Evolutionary conservation across 192 early-diverging fungal genomes (phyloP).

Genomic region (Martensiomyces pterosporus): DNA sequence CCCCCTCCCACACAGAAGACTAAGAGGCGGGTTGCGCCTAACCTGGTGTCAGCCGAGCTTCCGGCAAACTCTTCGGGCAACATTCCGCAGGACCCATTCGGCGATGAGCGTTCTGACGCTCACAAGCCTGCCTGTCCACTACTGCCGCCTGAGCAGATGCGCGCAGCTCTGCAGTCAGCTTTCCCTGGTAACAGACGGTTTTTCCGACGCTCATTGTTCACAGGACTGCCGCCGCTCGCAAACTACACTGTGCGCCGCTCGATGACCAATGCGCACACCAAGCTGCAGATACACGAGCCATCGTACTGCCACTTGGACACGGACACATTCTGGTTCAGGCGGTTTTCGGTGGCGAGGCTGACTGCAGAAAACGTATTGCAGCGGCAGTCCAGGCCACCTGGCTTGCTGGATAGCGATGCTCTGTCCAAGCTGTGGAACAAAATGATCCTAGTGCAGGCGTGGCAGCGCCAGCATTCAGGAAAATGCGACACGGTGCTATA

Average conservation of each 20-base stretch:
- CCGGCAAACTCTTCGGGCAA: no score
- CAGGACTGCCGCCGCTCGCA: no score
- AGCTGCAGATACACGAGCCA: not conserved
- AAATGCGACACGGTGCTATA: not conserved
- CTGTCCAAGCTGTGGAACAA: slow-evolving; percentile 1
- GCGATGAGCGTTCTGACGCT: no score
- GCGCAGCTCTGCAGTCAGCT: not conserved
- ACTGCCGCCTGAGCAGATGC: not conserved
- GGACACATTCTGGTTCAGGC: not conserved
- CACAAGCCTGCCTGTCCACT: not conserved
- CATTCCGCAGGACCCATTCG: no score
- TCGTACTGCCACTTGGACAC: not conserved
- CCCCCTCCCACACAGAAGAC: no score
- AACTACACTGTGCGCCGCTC: no score
- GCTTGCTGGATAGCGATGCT: no score
- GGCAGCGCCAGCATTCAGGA: slow-evolving; percentile 7
- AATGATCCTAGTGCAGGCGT: slow-evolving; percentile 5
- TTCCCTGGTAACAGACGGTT: not conserved
- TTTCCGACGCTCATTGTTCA: no score
- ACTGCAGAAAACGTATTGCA: not conserved
- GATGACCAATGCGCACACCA: no score
- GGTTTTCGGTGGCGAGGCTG: not conserved
- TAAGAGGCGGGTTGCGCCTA: no score
- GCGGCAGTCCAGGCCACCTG: no score
- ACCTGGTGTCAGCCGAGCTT: no score